Base-by-base conservation (phyloP, 352 stramenopile species). In the Globisporangium emineosum region DNA sequence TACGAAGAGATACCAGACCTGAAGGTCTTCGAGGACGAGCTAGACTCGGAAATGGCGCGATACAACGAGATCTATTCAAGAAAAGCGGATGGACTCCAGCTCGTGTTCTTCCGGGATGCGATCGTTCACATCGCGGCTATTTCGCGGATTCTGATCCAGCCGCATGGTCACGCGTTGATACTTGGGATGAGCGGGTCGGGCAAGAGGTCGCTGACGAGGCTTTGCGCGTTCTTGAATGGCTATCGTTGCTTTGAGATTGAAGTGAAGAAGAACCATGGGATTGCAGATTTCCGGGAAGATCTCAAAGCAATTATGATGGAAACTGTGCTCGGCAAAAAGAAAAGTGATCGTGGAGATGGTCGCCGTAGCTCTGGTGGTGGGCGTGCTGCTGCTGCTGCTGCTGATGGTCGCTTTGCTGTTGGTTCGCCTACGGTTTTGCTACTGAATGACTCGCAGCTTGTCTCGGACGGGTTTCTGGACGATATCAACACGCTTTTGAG, bases 401-500 rank as follows among this genome's bases (percentile, higher is more conserved):
- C 51, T 40, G 15, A 29, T 40, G 23, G 8, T 17, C 15, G 56
- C 37, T 25, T 25, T 37, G 10, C 5, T 42, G 25, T 27, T 60
- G 3, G 19, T 8, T 45, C 17, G 17, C 86, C 89, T 0, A 78
- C 81, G 0, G 78, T 94, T 25, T 78, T 97, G 50, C 71, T 97
- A 13, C 55, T 97, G 15, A 96, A 88, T 12, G 89, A 97, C 21
- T 77, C 77, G 0, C 86, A 97, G 62, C 72, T 97, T n/a, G 70
- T 85, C 19, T 90, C 81, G n/a, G 90, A 97, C 30, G 54, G 62
- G 0, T 93, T 96, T 63, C 62, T 97, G 3, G 89, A 96, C 56
- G 91, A 94, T 60, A 75, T 97, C 59, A 97, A 97, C 68, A 90
- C 90, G 1, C 67, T 97, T n/a, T 62, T 97, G 23, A 94, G 90